A percentile compares a stretch with the other conserved stretches of the same genome.
Evolutionary conservation across 148 eudicot species (phyloP).

Genomic region (Arctostaphylos glauca): DNA sequence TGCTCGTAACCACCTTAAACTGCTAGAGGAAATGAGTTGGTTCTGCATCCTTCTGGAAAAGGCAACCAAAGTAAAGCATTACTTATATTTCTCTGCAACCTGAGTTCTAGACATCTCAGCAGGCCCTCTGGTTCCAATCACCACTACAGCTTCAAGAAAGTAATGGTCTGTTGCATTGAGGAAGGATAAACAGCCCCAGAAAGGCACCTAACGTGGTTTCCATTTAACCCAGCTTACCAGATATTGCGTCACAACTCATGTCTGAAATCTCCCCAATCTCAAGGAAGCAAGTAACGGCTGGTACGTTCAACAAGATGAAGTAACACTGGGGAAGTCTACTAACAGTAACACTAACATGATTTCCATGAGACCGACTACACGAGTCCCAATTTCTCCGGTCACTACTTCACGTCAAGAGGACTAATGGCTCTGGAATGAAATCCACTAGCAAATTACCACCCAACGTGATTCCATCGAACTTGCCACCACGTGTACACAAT

Average conservation of each 20-base stretch:
- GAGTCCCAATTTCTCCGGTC: not conserved
- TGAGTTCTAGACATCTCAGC: not conserved
- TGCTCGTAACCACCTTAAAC: not conserved
- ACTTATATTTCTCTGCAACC: not conserved
- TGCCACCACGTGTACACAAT: not conserved
- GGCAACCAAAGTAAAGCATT: not conserved
- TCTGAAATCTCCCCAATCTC: not conserved
- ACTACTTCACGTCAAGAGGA: not conserved
- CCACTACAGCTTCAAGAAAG: not conserved
- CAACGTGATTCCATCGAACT: conserved; percentile 1
- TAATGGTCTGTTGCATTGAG: no score
- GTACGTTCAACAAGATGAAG: not conserved
- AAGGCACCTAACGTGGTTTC: not conserved
- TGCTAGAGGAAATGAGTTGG: no score
- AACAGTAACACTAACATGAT: not conserved
- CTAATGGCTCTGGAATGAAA: not conserved
- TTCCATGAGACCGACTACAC: not conserved
- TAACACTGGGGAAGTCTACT: not conserved
- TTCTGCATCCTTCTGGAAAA: conserved; percentile 2
- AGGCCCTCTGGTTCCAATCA: not conserved
- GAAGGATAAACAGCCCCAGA: not conserved
- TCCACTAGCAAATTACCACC: not conserved
- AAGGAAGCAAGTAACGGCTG: not conserved
- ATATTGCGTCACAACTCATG: not conserved
- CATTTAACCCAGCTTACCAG: not conserved